Evolutionary conservation across 2,329 filamentous ascomycete genomes (phyloP), one percentile per base, ranked within the genome.

Genomic region (Pyrenochaeta sp.): DNA sequence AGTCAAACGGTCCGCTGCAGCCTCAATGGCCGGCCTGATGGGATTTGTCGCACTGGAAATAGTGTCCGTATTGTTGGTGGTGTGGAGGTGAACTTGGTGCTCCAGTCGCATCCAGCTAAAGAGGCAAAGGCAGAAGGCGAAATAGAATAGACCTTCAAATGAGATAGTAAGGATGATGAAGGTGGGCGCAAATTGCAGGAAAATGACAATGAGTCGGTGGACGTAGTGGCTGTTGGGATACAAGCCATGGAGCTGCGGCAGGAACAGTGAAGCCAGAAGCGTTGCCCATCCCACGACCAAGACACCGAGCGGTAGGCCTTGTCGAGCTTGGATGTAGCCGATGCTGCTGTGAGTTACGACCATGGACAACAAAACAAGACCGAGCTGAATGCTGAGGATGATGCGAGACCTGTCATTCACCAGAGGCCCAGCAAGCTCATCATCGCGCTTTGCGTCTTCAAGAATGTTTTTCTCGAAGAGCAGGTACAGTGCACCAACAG

Each of bases 121-220:
- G 4, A 99, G 79, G 18, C 89, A 90, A 48, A 90, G 80, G 69
- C 88, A 92, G 76, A 97, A 99, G 10, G 89, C 87, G 54, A 97
- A 86, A 76, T 98, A 99, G 75, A 99, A 99, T 2, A 99, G 83
- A 0, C 94, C 94, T 76, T 99, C 95, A 78, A 96, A 99, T 0
- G 94, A 97, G 65, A 98, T 97, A 7, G 93, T 96, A 45, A 99
- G 85, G 68, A 99, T 94, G 71, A 99, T 90, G 76, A 98, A 99
- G 1, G 90, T 90, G 0, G 95, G 95, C 0, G 94, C 90, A 72
- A 96, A 98, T 4, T 93, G 90, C 43, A 99, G 82, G 79, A 98
- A 99, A 48, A 97, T 87, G 64, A 96, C 86, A 62, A 93, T 84
- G 3, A 99, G 81, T 20, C 93, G 88, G 74, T 98, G 93, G 63